Base-by-base conservation (phyloP, 1,284 basidiomycete genomes). In the Irpex rosettiformis region DNA sequence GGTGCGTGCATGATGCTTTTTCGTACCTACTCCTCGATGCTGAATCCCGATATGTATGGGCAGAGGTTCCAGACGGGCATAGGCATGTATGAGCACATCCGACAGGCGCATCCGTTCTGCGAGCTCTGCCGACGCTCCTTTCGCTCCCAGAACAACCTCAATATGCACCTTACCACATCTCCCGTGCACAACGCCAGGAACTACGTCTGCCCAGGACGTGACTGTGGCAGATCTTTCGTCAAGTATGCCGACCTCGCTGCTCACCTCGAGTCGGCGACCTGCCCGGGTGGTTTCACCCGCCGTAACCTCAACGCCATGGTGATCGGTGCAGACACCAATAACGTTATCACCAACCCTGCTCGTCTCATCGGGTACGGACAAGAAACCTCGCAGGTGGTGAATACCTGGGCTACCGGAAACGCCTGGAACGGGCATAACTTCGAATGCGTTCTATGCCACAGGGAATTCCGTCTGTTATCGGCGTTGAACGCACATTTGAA, bases 371-470 rank as follows among this genome's bases (percentile, higher is more conserved):
- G n/a, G 28, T 40, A 60, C 13, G 64, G 61, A 0, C n/a, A n/a
- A n/a, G 48, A 51, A 24, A n/a, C 6, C 13, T 16, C 22, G 8
- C 24, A 28, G 18, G 48, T 27, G 4, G 24, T 27, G 24, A 16
- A 16, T 6, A 16, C 24, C 10, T 66, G 63, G 62, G 73, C 74
- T 52, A 75, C 74, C 5, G 64, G 69, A 40, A 67, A 60, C 21
- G 65, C 73, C 3, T 77, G 70, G 70, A 76, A 77, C 57, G 75
- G 74, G 5, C 2, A 13, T 16, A 61, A 59, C 5, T 78, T 71
- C 67, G 74, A 76, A 61, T 79, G 77, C 65, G 71, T 73, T 62
- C 62, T 78, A 49, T 76, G 74, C 62, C 61, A 72, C 48, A 47
- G 45, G 21, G 59, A 51, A 13, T 76, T 72, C 63, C 45, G 59